A percentile compares a stretch with the other conserved stretches of the same genome.
phyloP scores from a whole-genome alignment of 83 land plant species.

The Picea abies region DNA sequence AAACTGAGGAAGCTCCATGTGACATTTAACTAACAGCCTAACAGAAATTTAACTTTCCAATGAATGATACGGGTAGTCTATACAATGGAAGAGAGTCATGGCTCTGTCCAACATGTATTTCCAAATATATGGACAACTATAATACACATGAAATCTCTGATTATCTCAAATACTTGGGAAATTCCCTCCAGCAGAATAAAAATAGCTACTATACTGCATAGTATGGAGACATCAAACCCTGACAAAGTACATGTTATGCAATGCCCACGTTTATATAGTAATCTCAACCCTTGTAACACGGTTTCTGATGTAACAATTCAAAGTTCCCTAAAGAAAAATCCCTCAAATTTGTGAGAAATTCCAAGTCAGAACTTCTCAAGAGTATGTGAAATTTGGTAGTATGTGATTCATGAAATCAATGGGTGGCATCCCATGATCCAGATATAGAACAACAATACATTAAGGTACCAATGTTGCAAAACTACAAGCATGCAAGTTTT shows the following conservation, averaged over 20 bases:
- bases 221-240: neutral
- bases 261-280: neutral
- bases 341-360: neutral
- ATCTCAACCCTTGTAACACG: neutral
- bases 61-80: neutral
- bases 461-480: neutral
- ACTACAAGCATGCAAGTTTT: slow-evolving; percentile 2
- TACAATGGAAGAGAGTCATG: neutral
- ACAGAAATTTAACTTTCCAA: neutral
- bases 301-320: neutral
- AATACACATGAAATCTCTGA: neutral
- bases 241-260: neutral
- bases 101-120: neutral
- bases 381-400: neutral
- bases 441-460: neutral
- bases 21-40: neutral
- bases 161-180: neutral
- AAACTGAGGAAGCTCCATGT: neutral
- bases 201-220: neutral
- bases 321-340: neutral
- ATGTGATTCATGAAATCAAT: neutral
- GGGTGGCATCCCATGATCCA: neutral
- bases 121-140: neutral
- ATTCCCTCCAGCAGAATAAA: neutral
- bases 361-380: no score